Base-by-base conservation (phyloP, 768 basidiomycete genomes). In the Lactifluus hygrophoroides region DNA sequence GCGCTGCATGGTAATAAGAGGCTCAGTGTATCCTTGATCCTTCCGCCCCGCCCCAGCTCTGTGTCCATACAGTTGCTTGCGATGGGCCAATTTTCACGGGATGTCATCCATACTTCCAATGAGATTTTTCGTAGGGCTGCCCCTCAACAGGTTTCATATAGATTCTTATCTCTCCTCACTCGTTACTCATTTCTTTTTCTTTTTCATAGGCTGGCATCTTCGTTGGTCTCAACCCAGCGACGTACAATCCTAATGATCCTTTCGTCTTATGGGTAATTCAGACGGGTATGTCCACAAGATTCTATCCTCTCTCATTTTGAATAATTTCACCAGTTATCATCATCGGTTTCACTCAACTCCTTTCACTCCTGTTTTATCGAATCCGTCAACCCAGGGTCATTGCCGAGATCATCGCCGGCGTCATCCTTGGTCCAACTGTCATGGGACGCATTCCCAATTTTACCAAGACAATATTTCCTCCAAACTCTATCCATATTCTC, bases 371-470 rank as follows among this genome's bases (percentile, higher is more conserved):
- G 51, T 76, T 96, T 21, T 70, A 74, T 8, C 83, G 78, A 55
- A 82, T 95, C 35, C 83, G 82, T 34, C 94, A 97, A 66, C 95
- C 95, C 2, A 78, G 85, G n/a, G 94, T 97, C 59, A 92, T 96
- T 52, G 84, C 93, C 42, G 94, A 97, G 69, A 87, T 96, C 58
- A 81, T 97, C 55, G 91, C 86, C 0, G 95, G 95, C 21, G 84
- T 98, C 63, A 66, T 97, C 21, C 78, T 97, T 11, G 94, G 93
- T 42, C 73, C 72, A 0, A 73, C 72, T 0, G 80, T 88, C 10
- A 82, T 90, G 79, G 90, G 90, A 3, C 82, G 81, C 27, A 90
- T 93, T 58, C 90, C 88, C 0, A 68, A 75, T 38, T 95, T 93
- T 73, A 75, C 75, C 6, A 57, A 67, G 10, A 67, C 58, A 10